Evolutionary conservation across 208 protist species (phyloP).

Genomic region (Crithidia bombi): DNA sequence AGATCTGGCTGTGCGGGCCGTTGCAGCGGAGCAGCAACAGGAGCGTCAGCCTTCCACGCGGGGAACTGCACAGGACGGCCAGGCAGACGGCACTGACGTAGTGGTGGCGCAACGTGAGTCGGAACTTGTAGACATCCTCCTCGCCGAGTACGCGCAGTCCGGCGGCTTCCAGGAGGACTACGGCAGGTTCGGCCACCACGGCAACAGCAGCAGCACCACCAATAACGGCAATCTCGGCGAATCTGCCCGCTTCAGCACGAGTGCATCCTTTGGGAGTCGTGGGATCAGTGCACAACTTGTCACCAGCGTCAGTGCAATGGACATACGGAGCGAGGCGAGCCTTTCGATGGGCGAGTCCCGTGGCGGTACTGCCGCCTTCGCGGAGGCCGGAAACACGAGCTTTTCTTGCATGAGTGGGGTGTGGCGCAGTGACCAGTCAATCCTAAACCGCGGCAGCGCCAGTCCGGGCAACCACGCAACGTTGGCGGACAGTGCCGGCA

Average conservation of each 20-base stretch:
- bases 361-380: conserved; percentile 2
- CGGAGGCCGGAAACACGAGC: conserved; percentile 7
- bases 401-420: background rate
- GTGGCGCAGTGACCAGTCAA: conserved; percentile 11
- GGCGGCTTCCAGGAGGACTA: conserved; percentile 13
- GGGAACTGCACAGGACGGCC: background rate
- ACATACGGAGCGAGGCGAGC: conserved; percentile 8
- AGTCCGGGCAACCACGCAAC: background rate
- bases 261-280: conserved; percentile 14
- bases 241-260: conserved; percentile 3
- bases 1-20: conserved; percentile 25
- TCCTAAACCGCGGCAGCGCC: conserved; percentile 6
- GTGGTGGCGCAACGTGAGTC: conserved; percentile 20
- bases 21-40: conserved; percentile 14
- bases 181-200: conserved; percentile 1
- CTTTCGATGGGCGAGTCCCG: conserved; percentile 15
- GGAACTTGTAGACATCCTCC: conserved; percentile 29
- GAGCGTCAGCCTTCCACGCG: background rate
- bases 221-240: background rate
- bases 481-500: background rate
- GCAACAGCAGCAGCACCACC: background rate
- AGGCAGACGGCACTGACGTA: background rate
- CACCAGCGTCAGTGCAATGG: conserved; percentile 12
- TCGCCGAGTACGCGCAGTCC: conserved; percentile 34
- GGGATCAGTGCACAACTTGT: conserved; percentile 4